Evolutionary conservation across 73 alveolate genomes (phyloP).

Genomic region (Paramecium pentaurelia): DNA sequence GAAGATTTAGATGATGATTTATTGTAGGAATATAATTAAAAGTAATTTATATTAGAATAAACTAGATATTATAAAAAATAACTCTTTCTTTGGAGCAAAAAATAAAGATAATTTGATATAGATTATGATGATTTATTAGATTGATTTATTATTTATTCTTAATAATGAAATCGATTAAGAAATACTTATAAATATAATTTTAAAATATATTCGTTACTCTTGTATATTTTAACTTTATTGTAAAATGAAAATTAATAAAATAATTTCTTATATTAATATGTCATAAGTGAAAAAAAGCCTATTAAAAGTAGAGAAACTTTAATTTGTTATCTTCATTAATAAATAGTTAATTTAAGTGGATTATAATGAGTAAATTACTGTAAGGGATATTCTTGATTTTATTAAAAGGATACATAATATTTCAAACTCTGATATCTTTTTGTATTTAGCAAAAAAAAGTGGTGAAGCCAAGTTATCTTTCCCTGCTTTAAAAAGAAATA

Average conservation of each 20-base stretch:
- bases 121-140: neutral
- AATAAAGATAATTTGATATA: neutral
- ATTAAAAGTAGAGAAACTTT: neutral
- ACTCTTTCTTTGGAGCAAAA: conserved; percentile 10
- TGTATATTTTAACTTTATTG: neutral
- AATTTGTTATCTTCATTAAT: neutral
- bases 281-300: neutral
- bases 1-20: neutral
- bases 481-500: neutral
- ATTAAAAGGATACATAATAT: neutral
- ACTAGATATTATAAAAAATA: neutral
- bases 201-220: neutral
- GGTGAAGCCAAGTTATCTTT: neutral
- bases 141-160: neutral
- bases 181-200: neutral
- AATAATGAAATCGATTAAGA: neutral
- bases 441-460: neutral
- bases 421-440: neutral
- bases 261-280: neutral
- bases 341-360: neutral
- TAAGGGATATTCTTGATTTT: neutral
- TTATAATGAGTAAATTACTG: neutral
- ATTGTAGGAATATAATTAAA: neutral
- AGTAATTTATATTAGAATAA: neutral
- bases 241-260: neutral